Evolutionary conservation across 106 monocot genomes (phyloP).

Genomic region (Dendrobium huoshanense): DNA sequence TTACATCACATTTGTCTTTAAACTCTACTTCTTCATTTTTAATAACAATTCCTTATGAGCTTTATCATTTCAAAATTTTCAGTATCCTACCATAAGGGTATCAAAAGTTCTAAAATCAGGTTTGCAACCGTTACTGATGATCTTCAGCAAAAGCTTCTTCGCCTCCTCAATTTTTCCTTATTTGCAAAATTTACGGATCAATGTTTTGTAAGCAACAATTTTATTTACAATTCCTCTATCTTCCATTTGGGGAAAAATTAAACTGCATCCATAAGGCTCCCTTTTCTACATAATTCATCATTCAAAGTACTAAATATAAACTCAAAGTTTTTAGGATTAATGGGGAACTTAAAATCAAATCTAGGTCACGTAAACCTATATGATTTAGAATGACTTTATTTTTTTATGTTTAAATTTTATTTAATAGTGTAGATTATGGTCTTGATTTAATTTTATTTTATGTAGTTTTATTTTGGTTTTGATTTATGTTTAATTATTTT

Average conservation of each 20-base stretch:
- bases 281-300: constrained; percentile 32
- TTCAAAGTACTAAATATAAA: constrained; percentile 29
- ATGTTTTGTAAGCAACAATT: constrained; percentile 31
- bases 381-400: no score
- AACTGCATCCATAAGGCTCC: constrained; percentile 28
- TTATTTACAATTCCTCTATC: constrained; percentile 12
- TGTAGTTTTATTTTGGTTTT: no score
- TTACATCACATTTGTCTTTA: constrained; percentile 17
- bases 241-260: constrained; percentile 24
- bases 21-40: constrained; percentile 23
- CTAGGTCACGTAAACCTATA: no score
- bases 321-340: constrained; percentile 7
- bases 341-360: no score
- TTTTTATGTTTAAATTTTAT: no score
- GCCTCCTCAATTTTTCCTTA: constrained; percentile 29
- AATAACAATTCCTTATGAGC: constrained; percentile 17
- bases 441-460: no score
- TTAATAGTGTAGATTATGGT: no score
- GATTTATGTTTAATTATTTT: no score
- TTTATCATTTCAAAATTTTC: constrained; percentile 20
- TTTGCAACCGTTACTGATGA: constrained; percentile 12
- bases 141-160: constrained; percentile 19
- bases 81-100: constrained; percentile 37
- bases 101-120: constrained; percentile 35
- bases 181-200: constrained; percentile 37